Base-by-base conservation (phyloP, 148 eudicot genomes). In the Spergularia marina region DNA sequence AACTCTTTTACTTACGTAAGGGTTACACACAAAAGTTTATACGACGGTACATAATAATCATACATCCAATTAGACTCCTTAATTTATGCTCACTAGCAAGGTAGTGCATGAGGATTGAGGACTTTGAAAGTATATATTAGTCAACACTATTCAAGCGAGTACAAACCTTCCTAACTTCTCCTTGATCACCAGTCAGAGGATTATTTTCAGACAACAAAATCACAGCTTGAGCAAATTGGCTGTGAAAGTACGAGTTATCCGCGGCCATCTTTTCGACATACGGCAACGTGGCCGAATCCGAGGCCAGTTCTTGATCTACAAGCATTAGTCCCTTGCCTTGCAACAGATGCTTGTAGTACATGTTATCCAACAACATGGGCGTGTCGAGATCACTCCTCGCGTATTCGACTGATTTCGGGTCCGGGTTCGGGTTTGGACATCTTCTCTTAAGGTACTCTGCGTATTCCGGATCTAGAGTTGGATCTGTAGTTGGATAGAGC, bases 361-460 rank as follows among this genome's bases (percentile, higher is more conserved):
- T 61, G 64, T 92, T 92, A 65, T 92, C 97, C 4, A 92, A 64
- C 55, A 84, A 65, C 97, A 90, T 90, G 2, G 97, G 90, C 16
- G 95, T 92, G 13, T 49, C 79, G 0, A 58, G 86, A 67, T 90
- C 97, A 39, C 79, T 82, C 44, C 91, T 82, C 0, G 91, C 77
- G 12, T 92, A 92, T 51, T 79, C 82, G 1, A 92, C 87, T 0
- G 71, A 83, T 10, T 78, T 53, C 0, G 92, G 90, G 72, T 90
- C 81, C 0, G 95, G 86, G 9, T 71, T 52, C 2, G 91, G 87
- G 0, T 81, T 68, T 16, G 97, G 95, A 68, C 97, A 92, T 13
- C 95, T 83, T 7, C 77, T 68, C 68, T 87, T 92, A 25, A 92
- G 91, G 80, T 92, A 92, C 3, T 79, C 67, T 0, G 93, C 92